Base-by-base conservation (phyloP, 108 stramenopile species). In the Nitzschia sp. region DNA sequence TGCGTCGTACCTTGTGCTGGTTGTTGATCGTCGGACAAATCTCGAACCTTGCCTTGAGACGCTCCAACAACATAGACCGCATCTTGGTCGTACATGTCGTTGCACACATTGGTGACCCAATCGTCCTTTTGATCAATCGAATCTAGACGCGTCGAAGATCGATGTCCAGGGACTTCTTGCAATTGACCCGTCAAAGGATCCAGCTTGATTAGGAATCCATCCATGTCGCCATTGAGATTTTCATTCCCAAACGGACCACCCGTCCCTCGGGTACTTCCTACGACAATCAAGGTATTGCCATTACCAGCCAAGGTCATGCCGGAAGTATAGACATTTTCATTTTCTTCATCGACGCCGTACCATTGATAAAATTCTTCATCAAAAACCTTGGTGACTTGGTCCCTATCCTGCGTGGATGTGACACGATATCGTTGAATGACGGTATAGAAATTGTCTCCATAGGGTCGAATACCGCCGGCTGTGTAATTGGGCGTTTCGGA, bases 141-240 rank as follows among this genome's bases (percentile, higher is more conserved):
- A 61, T 66, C 66, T 15, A 72, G 32, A 35, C 60, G 47, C 29
- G 70, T 72, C 15, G 70, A 59, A 23, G 58, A 8, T 24, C 54
- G 29, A 1, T 62, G 31, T 17, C 30, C 66, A 2, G 19, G 11
- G 28, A 9, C 59, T 19, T 19, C 26, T 17, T 17, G 6, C 1
- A 34, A 30, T 28, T 38, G 36, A 4, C 68, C 75, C 45, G n/a
- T 69, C 1, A n/a, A 1, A 9, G 70, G 66, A 60, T 75, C 64
- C 2, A 82, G n/a, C 38, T 80, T 76, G 34, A 75, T 56, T 13
- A 83, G 56, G 59, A 79, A 83, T 0, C 78, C 82, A 70, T 83
- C 82, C 61, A 73, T 42, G 28, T 72, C 76, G 11, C 54, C 62
- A 15, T 19, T 24, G 46, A 58, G 59, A 26, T 45, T 36, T 15